Evolutionary conservation across 768 basidiomycete species (phyloP), one percentile per base, ranked within the genome.

Genomic region (Trametes cubensis): DNA sequence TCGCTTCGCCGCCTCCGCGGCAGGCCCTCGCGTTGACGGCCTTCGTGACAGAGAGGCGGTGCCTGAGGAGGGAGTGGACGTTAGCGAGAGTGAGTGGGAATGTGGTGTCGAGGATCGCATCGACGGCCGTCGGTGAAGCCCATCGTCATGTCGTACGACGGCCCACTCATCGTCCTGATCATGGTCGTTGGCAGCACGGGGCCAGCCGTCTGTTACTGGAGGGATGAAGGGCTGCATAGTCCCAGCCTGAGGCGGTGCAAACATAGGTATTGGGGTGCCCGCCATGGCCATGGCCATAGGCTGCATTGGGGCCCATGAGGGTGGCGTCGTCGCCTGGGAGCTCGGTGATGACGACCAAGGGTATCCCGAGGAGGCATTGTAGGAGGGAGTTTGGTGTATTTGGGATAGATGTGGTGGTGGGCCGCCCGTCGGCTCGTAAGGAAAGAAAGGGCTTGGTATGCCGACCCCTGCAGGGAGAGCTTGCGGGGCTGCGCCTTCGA

Each of bases 61-160:
- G 34, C 21, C 48, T 13, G 64, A 59, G 6, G 66, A 66, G 10
- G 67, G 66, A 23, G 67, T 68, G 23, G 65, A 68, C 8, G 58
- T 60, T 23, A 63, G 60, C 39, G 52, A 59, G 23, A 49, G 13
- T 11, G 54, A 54, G 10, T 34, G 51, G 14, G 65, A 62, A 39
- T 66, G 64, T 11, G 65, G 65, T 2, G 65, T 61, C 18, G 47
- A 50, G n/a, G 64, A 46, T 13, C 63, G 68, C 23, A 60, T 42
- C 38, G 62, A 25, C 18, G 54, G 20, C 10, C 52, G 52, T 21
- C 21, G n/a, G 26, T 52, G 15, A 34, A 55, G 26, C 25, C 60
- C n/a, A 30, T 65, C 51, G 48, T 59, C 50, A 48, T 58, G 39
- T 51, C 61, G 26, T 17, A 49, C 54, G 34, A 50, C 28, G 14